Conservation (phyloP, 306 rosid species). For the Chamaecrista fasciculata region DNA sequence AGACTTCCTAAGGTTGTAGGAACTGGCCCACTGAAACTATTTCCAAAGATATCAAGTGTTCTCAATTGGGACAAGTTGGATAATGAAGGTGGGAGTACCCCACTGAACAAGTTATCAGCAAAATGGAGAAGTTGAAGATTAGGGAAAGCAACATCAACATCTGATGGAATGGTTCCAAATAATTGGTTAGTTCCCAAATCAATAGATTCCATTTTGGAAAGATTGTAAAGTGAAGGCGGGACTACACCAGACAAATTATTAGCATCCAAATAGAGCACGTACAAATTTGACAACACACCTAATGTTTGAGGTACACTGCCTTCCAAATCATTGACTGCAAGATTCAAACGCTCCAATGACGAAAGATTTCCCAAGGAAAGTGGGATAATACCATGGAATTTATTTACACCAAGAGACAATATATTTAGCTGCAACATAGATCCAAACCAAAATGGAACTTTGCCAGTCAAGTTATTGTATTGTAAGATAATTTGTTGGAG, state of each 20-base stretch:
- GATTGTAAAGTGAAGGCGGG: conserved; percentile 33
- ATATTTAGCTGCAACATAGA: not conserved
- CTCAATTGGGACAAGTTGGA: conserved; percentile 23
- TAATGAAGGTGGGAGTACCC: conserved; percentile 20
- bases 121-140: too few species aligned
- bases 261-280: not conserved
- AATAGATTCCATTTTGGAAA: conserved; percentile 7
- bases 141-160: conserved; percentile 25
- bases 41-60: not conserved
- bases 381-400: conserved; percentile 27
- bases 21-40: conserved; percentile 22
- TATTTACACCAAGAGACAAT: conserved; percentile 9
- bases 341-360: not conserved
- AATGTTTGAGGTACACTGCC: conserved; percentile 23
- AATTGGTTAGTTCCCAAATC: not conserved
- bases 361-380: conserved; percentile 32
- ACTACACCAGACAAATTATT: conserved; percentile 15
- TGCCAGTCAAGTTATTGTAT: conserved; percentile 12
- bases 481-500: not conserved
- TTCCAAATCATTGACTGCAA: conserved; percentile 12
- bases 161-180: conserved; percentile 9
- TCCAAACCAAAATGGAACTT: conserved; percentile 28
- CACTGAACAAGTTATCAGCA: not conserved
- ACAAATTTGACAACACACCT: conserved; percentile 26
- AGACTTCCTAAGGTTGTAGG: conserved; percentile 24